Percentiles rank a stretch among this genome's conserved stretches.
Conservation (phyloP, 208 protist genomes). For the Entamoeba dispar region DNA sequence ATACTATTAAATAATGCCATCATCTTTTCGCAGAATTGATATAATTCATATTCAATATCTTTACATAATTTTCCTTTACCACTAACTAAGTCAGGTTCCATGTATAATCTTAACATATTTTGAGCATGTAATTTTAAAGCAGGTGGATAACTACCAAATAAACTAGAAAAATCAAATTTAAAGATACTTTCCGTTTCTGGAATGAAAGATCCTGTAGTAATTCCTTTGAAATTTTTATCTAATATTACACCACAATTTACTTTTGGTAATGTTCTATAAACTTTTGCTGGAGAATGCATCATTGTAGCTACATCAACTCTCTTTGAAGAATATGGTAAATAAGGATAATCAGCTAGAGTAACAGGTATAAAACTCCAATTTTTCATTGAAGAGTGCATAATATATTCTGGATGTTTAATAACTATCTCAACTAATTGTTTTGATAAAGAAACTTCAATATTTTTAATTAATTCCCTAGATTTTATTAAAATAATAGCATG, state of each 20-base stretch:
- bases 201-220: neutral
- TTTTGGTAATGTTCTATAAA: neutral
- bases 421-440: neutral
- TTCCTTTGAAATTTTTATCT: neutral
- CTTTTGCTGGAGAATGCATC: neutral
- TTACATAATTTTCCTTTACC: neutral
- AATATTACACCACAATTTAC: neutral
- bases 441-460: neutral
- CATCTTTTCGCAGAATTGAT: neutral
- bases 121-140: neutral
- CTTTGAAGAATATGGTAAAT: neutral
- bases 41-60: neutral
- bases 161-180: neutral
- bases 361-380: neutral
- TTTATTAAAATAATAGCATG: neutral
- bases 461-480: neutral
- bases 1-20: neutral
- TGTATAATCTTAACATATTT: neutral
- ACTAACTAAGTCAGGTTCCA: neutral
- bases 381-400: neutral
- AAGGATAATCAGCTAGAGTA: neutral
- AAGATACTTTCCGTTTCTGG: neutral
- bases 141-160: neutral
- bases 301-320: neutral
- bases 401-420: neutral